Conservation (phyloP, 139 green algal species). For the Tetradesmus lagerheimii region DNA sequence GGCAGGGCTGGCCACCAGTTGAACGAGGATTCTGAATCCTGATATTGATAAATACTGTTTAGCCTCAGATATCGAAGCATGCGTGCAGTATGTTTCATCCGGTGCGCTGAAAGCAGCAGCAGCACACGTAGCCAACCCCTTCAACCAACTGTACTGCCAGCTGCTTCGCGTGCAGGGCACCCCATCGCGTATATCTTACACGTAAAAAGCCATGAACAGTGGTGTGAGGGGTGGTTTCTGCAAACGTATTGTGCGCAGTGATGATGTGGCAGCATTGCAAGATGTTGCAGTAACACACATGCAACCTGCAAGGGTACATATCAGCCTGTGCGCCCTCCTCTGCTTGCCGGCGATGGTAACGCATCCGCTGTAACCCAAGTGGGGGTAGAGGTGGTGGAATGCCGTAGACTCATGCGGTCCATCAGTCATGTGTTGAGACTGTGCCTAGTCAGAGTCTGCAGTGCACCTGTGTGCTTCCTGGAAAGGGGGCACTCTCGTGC, state of each 20-base stretch:
- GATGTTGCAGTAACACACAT: not conserved
- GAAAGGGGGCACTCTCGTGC: too few relatives aligned
- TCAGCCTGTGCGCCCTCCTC: not conserved
- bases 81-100: too few relatives aligned
- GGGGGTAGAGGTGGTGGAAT: not conserved
- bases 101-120: not conserved
- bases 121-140: not conserved
- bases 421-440: not conserved
- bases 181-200: not conserved
- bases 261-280: not conserved
- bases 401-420: not conserved
- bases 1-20: too few relatives aligned
- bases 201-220: not conserved
- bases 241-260: not conserved
- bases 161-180: too few relatives aligned
- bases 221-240: not conserved
- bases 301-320: not conserved
- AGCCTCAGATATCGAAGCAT: too few relatives aligned
- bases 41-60: too few relatives aligned
- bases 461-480: not conserved
- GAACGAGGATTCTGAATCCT: too few relatives aligned
- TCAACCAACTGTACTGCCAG: not conserved
- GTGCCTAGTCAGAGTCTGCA: not conserved
- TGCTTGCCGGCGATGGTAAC: not conserved
- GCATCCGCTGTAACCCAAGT: not conserved